Percentiles rank a stretch among this genome's conserved stretches.
Evolutionary conservation across 768 basidiomycete genomes (phyloP).

Genomic region (Austroboletus eburneus): DNA sequence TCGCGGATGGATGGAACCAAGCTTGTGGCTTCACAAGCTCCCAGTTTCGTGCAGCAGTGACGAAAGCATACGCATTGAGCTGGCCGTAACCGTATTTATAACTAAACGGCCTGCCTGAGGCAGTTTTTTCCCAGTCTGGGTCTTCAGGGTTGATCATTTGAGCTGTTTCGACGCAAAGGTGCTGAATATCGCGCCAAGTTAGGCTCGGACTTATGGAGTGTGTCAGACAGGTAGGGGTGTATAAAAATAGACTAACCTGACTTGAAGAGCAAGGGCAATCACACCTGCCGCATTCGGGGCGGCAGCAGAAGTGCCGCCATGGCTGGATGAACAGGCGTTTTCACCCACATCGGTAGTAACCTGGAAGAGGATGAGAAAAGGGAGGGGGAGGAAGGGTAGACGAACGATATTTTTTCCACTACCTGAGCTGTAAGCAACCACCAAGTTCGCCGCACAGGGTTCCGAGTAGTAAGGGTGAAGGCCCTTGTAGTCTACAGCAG

Average conservation of each 20-base stretch:
- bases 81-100: constrained; percentile 98
- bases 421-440: constrained; percentile 95
- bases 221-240: constrained; percentile 10
- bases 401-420: constrained; percentile 89
- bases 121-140: constrained; percentile 89
- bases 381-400: constrained; percentile 13
- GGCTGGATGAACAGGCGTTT: constrained; percentile 71
- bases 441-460: constrained; percentile 94
- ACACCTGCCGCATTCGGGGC: constrained; percentile 96
- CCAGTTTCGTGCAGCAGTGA: constrained; percentile 81
- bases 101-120: constrained; percentile 47
- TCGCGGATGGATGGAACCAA: constrained; percentile 74
- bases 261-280: constrained; percentile 84
- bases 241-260: constrained; percentile 49
- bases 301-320: constrained; percentile 97
- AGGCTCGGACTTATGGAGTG: constrained; percentile 70
- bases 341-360: constrained; percentile 93
- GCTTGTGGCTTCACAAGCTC: constrained; percentile 89
- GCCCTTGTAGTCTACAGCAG: constrained; percentile 91
- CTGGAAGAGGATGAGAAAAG: constrained; percentile 39
- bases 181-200: constrained; percentile 94
- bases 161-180: constrained; percentile 77
- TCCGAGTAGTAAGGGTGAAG: constrained; percentile 97
- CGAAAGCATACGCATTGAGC: constrained; percentile 77
- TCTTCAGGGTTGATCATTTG: constrained; percentile 81